Base-by-base conservation (phyloP, 768 basidiomycete species). In the Pulveroboletus sp. region DNA sequence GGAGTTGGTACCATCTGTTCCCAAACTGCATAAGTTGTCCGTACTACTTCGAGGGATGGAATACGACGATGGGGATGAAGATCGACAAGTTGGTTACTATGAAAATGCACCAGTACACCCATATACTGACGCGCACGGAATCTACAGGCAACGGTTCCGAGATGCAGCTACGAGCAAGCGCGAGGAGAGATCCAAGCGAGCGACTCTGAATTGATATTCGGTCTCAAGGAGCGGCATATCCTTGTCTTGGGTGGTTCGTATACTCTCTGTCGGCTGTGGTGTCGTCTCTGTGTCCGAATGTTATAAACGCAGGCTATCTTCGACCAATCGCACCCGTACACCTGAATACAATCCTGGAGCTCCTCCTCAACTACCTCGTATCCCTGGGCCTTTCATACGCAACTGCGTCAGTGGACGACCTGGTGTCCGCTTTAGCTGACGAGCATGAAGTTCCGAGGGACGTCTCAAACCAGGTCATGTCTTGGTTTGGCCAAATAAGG, bases 1-100 rank as follows among this genome's bases (percentile, higher is more conserved):
- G 43, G 96, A 99, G 67, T 73, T 92, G 17, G 75, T 80, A 0
- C 86, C 86, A 0, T 68, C 76, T n/a, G 80, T 94, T 0, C 90
- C 95, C 8, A 85, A 79, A 57, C 63, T 93, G 17, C 80, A 91
- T 47, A 80, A 82, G 53, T 69, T 98, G 17, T 68, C 72, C 1
- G 67, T 68, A 0, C 66, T 90, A 9, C 71, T 96, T 32, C 75
- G 75, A 35, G 88, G 82, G 3, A 71, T 73, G 52, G 78, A 82
- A 44, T 94, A 90, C 64, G 81, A 86, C 51, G 91, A 89, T 37
- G 71, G 71, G 0, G 73, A 73, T 10, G 79, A 78, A 21, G 76
- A 80, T 41, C 61, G 57, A 53, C 57, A 56, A 49, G 67, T 69
- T 31, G 57, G 65, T 55, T 47, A 37, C 37, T 39, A 33, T 44